Percentiles rank a stretch among this genome's conserved stretches.
phyloP scores from a whole-genome alignment of 1,284 basidiomycete genomes.

The Rhodotorula glutinis region DNA sequence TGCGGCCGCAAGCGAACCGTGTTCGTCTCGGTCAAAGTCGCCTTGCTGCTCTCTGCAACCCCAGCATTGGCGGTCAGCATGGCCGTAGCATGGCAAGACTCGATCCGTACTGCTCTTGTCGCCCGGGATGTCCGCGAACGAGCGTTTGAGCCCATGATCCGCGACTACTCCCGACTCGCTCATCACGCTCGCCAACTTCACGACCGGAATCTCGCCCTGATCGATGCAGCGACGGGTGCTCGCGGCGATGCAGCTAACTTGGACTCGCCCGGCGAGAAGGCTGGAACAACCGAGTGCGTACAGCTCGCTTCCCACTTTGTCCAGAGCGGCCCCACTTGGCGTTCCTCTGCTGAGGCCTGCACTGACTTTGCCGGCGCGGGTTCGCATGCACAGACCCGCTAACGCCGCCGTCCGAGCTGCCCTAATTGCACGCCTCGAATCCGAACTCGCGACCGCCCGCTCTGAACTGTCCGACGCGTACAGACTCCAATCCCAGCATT shows the following conservation, averaged over 20 bases:
- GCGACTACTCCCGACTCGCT: constrained; percentile 63
- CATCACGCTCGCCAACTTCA: constrained; percentile 83
- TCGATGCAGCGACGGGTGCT: constrained; percentile 53
- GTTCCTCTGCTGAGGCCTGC: neutral
- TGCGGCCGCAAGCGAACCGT: no score
- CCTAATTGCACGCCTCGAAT: constrained; percentile 85
- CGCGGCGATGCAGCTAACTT: neutral
- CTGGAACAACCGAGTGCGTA: constrained; percentile 60
- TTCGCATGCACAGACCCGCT: neutral
- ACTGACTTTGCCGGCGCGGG: neutral
- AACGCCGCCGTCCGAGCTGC: constrained; percentile 74
- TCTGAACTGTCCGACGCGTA: constrained; percentile 90
- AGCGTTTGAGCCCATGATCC: constrained; percentile 15
- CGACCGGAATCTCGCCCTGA: constrained; percentile 77
- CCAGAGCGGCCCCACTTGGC: no score
- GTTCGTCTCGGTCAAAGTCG: no score
- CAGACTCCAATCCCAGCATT: constrained; percentile 88
- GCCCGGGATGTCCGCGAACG: constrained; percentile 25
- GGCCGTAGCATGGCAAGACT: constrained; percentile 14
- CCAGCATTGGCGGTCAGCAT: no score
- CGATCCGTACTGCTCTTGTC: constrained; percentile 20
- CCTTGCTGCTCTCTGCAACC: no score
- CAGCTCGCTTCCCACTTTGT: constrained; percentile 42
- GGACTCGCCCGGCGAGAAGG: neutral
- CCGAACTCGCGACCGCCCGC: constrained; percentile 82